phyloP scores from a whole-genome alignment of 2,329 filamentous ascomycete species.

The Sporothrix phasma region DNA sequence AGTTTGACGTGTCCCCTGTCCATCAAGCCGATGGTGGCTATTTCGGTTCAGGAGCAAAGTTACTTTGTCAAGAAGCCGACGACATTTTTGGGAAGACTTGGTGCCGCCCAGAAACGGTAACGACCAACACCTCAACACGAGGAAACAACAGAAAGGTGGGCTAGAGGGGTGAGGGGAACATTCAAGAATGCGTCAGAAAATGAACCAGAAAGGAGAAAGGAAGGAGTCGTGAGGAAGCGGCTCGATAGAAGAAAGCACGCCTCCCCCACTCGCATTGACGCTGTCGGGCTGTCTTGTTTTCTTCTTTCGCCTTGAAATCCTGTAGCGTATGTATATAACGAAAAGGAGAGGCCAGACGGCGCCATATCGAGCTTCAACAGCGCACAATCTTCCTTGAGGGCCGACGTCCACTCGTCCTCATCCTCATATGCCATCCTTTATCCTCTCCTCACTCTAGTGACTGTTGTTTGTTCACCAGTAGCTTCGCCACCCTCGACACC shows the following conservation, averaged over 20 bases:
- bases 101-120: too few species aligned
- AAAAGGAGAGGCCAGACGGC: neutral
- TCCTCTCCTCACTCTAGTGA: neutral
- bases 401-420: neutral
- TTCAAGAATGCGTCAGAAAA: too few species aligned
- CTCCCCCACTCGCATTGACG: neutral
- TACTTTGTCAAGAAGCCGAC: neutral
- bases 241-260: neutral
- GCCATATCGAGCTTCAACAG: neutral
- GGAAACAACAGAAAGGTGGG: neutral
- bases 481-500: too few species aligned
- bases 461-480: neutral
- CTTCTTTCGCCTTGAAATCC: neutral
- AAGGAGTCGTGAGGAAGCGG: neutral
- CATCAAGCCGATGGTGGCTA: conserved; percentile 4
- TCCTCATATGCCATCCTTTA: neutral
- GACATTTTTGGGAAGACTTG: neutral
- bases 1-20: neutral
- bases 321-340: neutral
- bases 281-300: neutral
- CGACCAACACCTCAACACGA: neutral
- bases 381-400: neutral
- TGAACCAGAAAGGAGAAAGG: neutral
- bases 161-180: neutral
- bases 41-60: neutral